Evolutionary conservation across 495 filamentous ascomycete genomes (phyloP).

Genomic region (Talaromyces nanjingensis): DNA sequence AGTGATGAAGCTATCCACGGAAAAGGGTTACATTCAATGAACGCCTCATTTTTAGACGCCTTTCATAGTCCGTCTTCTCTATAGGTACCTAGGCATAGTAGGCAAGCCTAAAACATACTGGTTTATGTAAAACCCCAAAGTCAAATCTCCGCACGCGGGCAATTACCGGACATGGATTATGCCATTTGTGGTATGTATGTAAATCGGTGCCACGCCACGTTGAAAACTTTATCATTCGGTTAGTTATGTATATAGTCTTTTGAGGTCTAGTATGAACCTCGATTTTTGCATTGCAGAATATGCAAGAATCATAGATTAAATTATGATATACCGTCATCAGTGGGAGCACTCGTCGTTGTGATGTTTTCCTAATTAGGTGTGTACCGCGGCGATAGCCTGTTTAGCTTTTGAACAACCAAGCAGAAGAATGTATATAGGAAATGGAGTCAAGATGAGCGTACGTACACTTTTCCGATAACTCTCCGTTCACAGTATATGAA

Average conservation of each 20-base stretch:
- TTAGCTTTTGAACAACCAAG: background rate
- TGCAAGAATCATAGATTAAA: background rate
- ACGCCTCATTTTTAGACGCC: background rate
- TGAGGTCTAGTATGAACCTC: background rate
- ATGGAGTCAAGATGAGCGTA: no score
- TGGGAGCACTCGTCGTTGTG: no score
- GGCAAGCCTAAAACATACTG: background rate
- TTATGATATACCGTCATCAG: background rate
- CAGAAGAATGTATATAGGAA: background rate
- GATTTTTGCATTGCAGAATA: background rate
- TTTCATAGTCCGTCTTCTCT: background rate
- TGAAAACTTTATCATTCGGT: background rate
- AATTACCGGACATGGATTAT: background rate
- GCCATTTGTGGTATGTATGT: background rate
- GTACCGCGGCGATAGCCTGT: no score
- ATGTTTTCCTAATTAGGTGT: no score
- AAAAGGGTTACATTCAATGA: background rate
- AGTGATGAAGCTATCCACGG: background rate
- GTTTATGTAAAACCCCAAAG: background rate
- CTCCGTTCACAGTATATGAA: background rate
- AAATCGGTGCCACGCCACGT: background rate
- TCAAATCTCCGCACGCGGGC: background rate
- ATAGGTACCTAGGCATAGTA: background rate
- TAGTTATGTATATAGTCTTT: background rate
- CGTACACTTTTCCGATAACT: background rate